Evolutionary conservation across 2,329 filamentous ascomycete genomes (phyloP), one percentile per base, ranked within the genome.

Genomic region (Ceratocystiopsis sp.): DNA sequence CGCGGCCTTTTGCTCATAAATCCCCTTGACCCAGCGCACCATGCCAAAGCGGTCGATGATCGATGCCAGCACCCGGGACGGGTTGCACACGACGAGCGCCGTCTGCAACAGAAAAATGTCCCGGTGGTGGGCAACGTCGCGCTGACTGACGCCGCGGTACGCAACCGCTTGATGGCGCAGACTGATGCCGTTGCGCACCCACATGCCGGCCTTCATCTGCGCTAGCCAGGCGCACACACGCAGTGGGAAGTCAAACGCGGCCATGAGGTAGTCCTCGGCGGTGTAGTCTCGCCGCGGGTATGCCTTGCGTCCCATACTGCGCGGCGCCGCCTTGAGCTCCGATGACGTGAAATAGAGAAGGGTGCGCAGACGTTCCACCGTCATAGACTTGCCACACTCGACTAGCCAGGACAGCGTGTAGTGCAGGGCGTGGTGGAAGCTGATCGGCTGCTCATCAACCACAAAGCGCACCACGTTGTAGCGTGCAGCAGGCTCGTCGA

Each of bases 131-230:
- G 85, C 86, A 17, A 95, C 83, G 59, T 98, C 91, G 50, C 91
- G 73, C 54, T 93, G 84, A 12, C 78, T 76, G 14, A 95, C 85
- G 36, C 85, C 87, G 15, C 86, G 79, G 57, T 98, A 98, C 16
- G 87, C 91, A 42, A 82, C 82, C 57, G 93, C 91, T 60, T 98
- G 91, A 58, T 98, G 91, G 35, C 89, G 78, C 42, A 98, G 71
- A 53, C 89, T 96, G 55, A 98, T 85, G 2, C 91, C 91, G 56
- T 98, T 98, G 44, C 91, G 78, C 49, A 98, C 89, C 91, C 93
- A 98, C 78, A 96, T 93, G 42, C 86, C 84, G 16, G 89, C 86
- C 59, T 93, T 94, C 77, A 98, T 96, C 63, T 98, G 93, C 7
- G 91, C 84, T 32, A 98, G 68, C 91, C 91, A 98, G 17, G 85